Base-by-base conservation (phyloP, 108 stramenopile species). In the Pseudonitzschia delicatissima region DNA sequence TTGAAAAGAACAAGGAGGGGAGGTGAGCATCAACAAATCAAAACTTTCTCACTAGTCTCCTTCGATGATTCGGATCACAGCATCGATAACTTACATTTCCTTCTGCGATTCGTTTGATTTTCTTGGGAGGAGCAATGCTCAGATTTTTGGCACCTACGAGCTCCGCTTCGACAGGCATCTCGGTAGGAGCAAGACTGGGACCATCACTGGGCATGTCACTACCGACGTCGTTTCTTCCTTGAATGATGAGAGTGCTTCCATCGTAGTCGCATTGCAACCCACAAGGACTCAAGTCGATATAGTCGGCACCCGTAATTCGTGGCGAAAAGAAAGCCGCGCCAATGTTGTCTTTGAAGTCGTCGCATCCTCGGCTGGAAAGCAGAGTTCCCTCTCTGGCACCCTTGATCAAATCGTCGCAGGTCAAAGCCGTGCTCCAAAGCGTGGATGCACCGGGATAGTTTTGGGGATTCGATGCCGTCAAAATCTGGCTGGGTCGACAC, bases 261-360 rank as follows among this genome's bases (percentile, higher is more conserved):
- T 48, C 47, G 47, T 48, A 48, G 32, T 55, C 26, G 31, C 53
- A 55, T 33, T 55, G 53, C 31, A 55, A 34, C 11, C 12, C 53
- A 0, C 53, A 55, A 11, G 23, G 26, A 28, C 5, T 55, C 32
- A 55, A 55, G 31, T 33, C 31, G 53, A 27, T 3, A 55, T 2
- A 9, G 17, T 12, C 53, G 17, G 31, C 26, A 55, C 53, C 53
- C 28, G 31, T 8, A 33, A 29, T 55, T 55, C 53, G 29, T 27
- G 53, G 53, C 13, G 28, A 29, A n/a, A n/a, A n/a, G 53, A 55
- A 55, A 55, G 53, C 53, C 29, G 34, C 53, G 28, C 13, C 32
- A n/a, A 55, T 18, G 31, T 29, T 55, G 32, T 29, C 31, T 28
- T 55, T 33, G 31, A 55, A 55, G 18, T 18, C 17, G 31, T 2